phyloP scores from a whole-genome alignment of 257 asterid species.

The Rehmannia glutinosa region DNA sequence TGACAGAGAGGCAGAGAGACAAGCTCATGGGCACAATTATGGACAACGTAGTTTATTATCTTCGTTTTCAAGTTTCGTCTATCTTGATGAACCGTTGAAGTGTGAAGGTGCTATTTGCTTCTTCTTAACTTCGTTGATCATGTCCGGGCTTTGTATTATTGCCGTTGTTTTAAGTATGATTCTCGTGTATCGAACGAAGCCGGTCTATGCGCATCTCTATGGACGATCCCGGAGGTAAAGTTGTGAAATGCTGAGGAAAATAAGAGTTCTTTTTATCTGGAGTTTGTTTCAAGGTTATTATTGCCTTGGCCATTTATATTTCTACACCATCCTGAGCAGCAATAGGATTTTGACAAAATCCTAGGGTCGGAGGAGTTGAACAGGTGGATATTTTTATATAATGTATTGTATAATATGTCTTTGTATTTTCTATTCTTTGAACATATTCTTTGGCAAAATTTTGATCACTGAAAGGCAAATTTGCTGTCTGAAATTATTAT shows the following conservation, averaged over 20 bases:
- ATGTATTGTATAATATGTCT: slow-evolving; percentile 10
- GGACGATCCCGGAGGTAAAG: slow-evolving; percentile 40
- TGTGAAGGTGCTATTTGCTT: slow-evolving; percentile 75
- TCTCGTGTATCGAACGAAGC: slow-evolving; percentile 73
- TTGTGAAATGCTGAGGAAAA: too few species aligned
- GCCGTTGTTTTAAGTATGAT: slow-evolving; percentile 63
- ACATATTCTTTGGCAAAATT: slow-evolving; percentile 22
- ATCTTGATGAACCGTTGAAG: slow-evolving; percentile 52
- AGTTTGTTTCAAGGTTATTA: too few species aligned
- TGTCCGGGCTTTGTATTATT: slow-evolving; percentile 66
- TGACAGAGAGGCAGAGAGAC: slow-evolving; percentile 77
- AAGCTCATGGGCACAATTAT: slow-evolving; percentile 43
- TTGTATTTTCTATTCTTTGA: slow-evolving; percentile 25
- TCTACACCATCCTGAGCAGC: too few species aligned
- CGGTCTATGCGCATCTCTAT: slow-evolving; percentile 60
- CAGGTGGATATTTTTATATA: neutral
- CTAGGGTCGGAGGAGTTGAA: too few species aligned
- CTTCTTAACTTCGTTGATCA: slow-evolving; percentile 69
- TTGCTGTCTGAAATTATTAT: slow-evolving; percentile 5
- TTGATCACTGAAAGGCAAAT: slow-evolving; percentile 12
- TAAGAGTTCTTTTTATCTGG: neutral
- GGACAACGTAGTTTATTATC: slow-evolving; percentile 26
- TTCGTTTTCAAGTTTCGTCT: slow-evolving; percentile 38
- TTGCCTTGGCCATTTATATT: too few species aligned
- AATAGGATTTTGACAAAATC: too few species aligned